Conservation (phyloP, 352 stramenopile genomes). For the Globisporangium perplexum region DNA sequence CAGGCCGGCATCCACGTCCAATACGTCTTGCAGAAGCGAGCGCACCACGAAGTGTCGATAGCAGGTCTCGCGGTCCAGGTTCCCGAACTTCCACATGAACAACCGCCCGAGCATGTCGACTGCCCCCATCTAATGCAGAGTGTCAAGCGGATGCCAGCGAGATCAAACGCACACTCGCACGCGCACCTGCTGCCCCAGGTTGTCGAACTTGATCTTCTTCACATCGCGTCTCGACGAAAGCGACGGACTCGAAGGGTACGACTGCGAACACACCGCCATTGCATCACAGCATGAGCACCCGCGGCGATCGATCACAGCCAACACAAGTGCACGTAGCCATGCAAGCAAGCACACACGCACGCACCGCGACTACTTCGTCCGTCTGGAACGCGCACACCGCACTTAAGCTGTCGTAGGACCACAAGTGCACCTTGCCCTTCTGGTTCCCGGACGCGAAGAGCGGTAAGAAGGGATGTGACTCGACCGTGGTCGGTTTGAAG, state of each 20-base stretch:
- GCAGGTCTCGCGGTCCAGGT: slow-evolving; percentile 53
- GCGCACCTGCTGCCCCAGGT: slow-evolving; percentile 64
- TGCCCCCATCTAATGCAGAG: slow-evolving; percentile 50
- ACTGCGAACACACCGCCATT: slow-evolving; percentile 17
- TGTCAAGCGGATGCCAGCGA: neutral
- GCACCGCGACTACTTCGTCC: slow-evolving; percentile 55
- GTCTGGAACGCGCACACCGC: slow-evolving; percentile 60
- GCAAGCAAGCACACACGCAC: slow-evolving; percentile 3
- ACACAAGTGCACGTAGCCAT: slow-evolving; percentile 1
- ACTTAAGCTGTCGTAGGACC: slow-evolving; percentile 80
- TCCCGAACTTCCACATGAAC: slow-evolving; percentile 81
- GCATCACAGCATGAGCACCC: neutral
- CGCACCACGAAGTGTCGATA: slow-evolving; percentile 64
- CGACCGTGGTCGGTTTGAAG: slow-evolving; percentile 72
- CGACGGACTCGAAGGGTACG: slow-evolving; percentile 52
- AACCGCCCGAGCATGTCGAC: slow-evolving; percentile 65
- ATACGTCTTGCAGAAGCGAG: neutral
- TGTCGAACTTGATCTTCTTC: slow-evolving; percentile 79
- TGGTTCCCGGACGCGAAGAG: slow-evolving; percentile 79
- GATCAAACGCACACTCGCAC: neutral
- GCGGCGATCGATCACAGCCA: neutral
- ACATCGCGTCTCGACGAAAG: slow-evolving; percentile 53
- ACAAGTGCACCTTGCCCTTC: slow-evolving; percentile 77
- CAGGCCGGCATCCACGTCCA: neutral
- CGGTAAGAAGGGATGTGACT: slow-evolving; percentile 71